phyloP scores from a whole-genome alignment of 116 monocot species.

The Dioscorea cayenensis region DNA sequence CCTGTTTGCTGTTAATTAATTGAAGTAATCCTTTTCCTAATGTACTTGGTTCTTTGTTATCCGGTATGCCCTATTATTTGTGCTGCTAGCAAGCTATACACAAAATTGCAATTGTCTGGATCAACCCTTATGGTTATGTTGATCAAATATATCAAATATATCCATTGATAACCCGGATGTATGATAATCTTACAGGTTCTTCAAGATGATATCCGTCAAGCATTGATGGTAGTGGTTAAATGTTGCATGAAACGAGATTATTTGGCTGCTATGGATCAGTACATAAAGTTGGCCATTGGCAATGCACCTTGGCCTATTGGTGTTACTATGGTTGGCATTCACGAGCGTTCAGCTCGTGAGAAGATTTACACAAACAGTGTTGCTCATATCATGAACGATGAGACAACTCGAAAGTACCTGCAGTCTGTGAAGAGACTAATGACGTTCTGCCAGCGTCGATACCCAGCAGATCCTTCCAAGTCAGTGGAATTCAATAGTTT shows the following conservation, averaged over 20 bases:
- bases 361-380: conserved; percentile 99
- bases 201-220: conserved; percentile 86
- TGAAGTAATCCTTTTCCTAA: too few species aligned
- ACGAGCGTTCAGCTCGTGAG: conserved; percentile 96
- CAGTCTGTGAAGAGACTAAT: conserved; percentile 96
- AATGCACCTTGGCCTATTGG: conserved; percentile 99
- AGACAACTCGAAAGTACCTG: conserved; percentile 93
- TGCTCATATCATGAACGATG: conserved; percentile 99
- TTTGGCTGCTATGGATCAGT: conserved; percentile 98
- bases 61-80: too few species aligned
- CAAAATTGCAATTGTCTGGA: too few species aligned
- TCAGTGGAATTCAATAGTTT: conserved; percentile 98
- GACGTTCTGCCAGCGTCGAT: conserved; percentile 88
- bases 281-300: conserved; percentile 92
- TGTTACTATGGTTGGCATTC: conserved; percentile 99
- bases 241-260: conserved; percentile 97
- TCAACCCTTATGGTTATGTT: too few species aligned
- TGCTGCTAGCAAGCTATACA: too few species aligned
- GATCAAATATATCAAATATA: too few species aligned
- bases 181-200: conserved; percentile 41
- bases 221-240: conserved; percentile 66
- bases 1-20: too few species aligned
- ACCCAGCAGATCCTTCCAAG: conserved; percentile 82
- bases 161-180: not conserved
- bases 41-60: too few species aligned